Percentiles rank a stretch among this genome's conserved stretches.
phyloP scores from a whole-genome alignment of 2,329 filamentous ascomycete species.

The Colletotrichum sp. region DNA sequence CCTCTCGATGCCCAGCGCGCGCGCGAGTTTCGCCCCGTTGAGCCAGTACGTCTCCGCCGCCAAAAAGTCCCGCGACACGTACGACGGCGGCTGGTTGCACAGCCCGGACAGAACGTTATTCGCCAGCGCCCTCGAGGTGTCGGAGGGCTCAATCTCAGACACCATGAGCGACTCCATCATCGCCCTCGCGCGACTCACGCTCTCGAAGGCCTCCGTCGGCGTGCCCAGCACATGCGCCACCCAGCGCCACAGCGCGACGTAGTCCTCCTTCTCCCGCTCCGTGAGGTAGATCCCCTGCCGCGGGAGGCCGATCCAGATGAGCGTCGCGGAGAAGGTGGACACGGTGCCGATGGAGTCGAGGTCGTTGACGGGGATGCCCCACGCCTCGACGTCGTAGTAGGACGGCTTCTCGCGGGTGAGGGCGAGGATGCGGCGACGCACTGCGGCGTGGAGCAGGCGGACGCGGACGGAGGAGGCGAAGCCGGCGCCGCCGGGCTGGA shows the following conservation, averaged over 20 bases:
- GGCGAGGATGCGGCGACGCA: conserved; percentile 66
- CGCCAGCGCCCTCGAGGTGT: conserved; percentile 67
- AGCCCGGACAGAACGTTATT: conserved; percentile 78
- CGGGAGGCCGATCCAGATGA: conserved; percentile 74
- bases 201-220: conserved; percentile 66
- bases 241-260: conserved; percentile 78
- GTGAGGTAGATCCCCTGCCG: conserved; percentile 74
- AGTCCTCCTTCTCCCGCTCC: conserved; percentile 68
- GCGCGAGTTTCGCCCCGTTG: conserved; percentile 68
- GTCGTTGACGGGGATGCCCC: conserved; percentile 74
- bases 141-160: conserved; percentile 70
- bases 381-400: conserved; percentile 64
- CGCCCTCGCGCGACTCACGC: conserved; percentile 57
- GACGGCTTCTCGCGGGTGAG: conserved; percentile 56
- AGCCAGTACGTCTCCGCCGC: conserved; percentile 72
- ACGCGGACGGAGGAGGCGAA: conserved; percentile 68
- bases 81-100: conserved; percentile 69
- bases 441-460: conserved; percentile 68
- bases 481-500: conserved; percentile 71
- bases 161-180: conserved; percentile 73
- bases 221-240: conserved; percentile 75
- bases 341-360: conserved; percentile 78
- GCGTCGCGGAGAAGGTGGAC: conserved; percentile 68
- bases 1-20: conserved; percentile 62
- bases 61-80: conserved; percentile 70